These are phyloP conservation scores for Tripidium arundinaceum DNA, from an alignment of 202 grass and related monocot species.

Conservation along the genomic window DNA sequence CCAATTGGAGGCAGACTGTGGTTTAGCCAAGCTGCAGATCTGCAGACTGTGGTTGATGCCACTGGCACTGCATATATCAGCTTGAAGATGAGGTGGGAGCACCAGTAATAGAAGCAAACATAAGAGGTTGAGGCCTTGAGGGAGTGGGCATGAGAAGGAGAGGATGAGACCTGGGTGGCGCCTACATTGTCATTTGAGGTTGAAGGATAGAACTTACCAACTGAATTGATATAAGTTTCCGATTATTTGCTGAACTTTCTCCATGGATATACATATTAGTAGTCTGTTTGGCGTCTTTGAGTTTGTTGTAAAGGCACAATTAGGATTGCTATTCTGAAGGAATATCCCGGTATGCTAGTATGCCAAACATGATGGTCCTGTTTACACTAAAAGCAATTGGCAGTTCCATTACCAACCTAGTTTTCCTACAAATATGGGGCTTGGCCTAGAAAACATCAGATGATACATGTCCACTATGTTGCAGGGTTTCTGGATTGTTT, in stretches of 20 bases:
- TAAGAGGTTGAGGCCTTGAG: neutral
- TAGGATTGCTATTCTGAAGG: neutral
- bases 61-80: neutral
- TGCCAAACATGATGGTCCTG: neutral
- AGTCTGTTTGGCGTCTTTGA: neutral
- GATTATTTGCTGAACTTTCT: conserved; percentile 21
- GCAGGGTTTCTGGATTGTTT: conserved; percentile 13
- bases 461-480: conserved; percentile 7
- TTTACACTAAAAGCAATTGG: conserved; percentile 15
- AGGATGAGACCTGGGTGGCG: neutral
- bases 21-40: neutral
- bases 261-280: conserved; percentile 1
- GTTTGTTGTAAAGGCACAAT: neutral
- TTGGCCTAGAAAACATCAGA: conserved; percentile 2
- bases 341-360: neutral
- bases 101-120: neutral
- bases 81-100: neutral
- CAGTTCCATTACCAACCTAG: neutral
- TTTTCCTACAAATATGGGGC: neutral
- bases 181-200: neutral
- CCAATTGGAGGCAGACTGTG: neutral
- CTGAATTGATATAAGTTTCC: neutral
- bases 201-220: neutral
- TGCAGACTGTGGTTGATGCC: neutral
- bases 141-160: neutral